These are phyloP conservation scores for Tuber magnatum DNA, from an alignment of 495 filamentous ascomycete genomes.

Conservation along the genomic window DNA sequence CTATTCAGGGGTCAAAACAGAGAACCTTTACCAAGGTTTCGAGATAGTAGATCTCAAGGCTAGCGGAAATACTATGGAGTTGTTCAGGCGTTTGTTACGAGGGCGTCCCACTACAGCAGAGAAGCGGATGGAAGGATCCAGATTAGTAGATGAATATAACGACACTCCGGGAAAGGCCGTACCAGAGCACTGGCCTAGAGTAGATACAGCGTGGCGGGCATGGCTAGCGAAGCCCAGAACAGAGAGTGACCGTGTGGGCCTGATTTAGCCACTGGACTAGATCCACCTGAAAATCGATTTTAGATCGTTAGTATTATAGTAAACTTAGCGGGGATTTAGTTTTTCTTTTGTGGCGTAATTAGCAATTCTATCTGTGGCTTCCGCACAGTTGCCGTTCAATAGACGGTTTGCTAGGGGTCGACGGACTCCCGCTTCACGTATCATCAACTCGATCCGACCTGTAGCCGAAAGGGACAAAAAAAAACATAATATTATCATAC, in stretches of 20 bases:
- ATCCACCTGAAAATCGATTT: not conserved
- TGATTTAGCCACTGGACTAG: not conserved
- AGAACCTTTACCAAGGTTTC: not conserved
- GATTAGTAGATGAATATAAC: not conserved
- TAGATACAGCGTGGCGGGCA: not conserved
- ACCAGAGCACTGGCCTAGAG: not conserved
- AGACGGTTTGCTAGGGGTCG: no score
- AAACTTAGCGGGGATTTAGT: not conserved
- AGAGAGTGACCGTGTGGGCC: no score
- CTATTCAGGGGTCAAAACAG: not conserved
- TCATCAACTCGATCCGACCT: no score
- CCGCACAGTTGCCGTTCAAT: no score
- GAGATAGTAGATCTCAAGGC: not conserved
- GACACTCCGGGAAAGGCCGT: not conserved
- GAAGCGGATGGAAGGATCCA: not conserved
- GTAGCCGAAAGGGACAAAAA: no score
- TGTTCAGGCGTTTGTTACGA: not conserved
- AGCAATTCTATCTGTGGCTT: no score
- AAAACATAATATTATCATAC: no score
- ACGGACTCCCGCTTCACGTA: no score
- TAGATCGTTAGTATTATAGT: no score
- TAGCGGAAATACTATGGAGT: not conserved
- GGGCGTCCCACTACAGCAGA: not conserved
- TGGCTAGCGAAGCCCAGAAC: no score
- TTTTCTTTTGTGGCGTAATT: not conserved